A percentile compares a stretch with the other conserved stretches of the same genome.
Conservation (phyloP, 768 basidiomycete species). For the Pleurotus ostreatus region DNA sequence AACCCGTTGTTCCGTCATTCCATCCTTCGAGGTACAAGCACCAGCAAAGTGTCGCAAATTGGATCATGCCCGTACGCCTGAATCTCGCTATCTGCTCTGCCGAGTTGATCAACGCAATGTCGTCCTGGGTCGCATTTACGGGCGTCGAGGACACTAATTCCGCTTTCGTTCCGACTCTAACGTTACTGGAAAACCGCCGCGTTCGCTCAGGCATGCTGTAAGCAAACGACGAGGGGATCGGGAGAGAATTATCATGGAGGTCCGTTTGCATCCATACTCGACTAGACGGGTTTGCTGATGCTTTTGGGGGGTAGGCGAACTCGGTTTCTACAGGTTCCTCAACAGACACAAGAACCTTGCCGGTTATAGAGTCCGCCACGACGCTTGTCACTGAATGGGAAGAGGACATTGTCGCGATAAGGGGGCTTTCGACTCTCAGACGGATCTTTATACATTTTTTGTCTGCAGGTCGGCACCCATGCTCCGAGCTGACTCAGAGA, state of each 20-base stretch:
- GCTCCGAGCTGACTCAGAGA: too few species aligned
- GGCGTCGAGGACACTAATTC: background rate
- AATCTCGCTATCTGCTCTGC: background rate
- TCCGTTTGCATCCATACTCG: conserved; percentile 1
- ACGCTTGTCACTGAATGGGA: background rate
- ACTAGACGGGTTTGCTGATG: conserved; percentile 4
- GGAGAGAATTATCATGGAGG: background rate
- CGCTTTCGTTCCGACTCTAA: background rate
- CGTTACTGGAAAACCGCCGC: background rate
- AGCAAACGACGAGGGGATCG: background rate
- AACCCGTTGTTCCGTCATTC: conserved; percentile 20
- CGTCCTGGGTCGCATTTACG: background rate
- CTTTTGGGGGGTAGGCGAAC: conserved; percentile 1
- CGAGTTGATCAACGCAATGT: background rate
- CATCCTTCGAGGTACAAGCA: conserved; percentile 39
- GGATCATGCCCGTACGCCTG: conserved; percentile 16
- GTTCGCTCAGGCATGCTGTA: background rate
- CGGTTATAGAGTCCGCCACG: background rate
- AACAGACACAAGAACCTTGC: background rate
- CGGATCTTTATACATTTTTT: too few species aligned
- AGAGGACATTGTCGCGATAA: background rate
- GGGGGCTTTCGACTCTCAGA: too few species aligned
- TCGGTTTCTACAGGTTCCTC: background rate
- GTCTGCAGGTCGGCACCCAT: too few species aligned
- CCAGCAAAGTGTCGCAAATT: conserved; percentile 39